Conservation (phyloP, 2,329 filamentous ascomycete species). For the Metarhizium robertsii region DNA sequence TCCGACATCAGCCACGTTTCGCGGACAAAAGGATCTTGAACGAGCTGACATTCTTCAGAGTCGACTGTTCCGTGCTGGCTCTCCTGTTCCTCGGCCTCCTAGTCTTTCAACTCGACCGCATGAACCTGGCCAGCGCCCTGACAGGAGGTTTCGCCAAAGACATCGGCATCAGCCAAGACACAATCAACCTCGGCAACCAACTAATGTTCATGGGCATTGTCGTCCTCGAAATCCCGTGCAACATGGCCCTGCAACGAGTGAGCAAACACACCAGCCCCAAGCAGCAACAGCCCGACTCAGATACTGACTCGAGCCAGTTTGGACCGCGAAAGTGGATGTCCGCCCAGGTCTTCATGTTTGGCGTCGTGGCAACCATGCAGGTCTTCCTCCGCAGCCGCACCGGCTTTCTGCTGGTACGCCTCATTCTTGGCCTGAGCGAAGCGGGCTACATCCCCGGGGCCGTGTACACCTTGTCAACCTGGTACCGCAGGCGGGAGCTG, state of each 20-base stretch:
- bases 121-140: conserved; percentile 38
- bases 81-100: conserved; percentile 39
- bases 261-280: conserved; percentile 3
- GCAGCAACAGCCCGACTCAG: not conserved
- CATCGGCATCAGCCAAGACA: conserved; percentile 33
- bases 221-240: conserved; percentile 41
- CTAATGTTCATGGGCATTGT: conserved; percentile 43
- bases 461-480: conserved; percentile 53
- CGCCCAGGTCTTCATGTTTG: conserved; percentile 37
- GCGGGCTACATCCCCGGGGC: conserved; percentile 32
- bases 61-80: conserved; percentile 24
- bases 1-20: too few species aligned
- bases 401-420: conserved; percentile 29
- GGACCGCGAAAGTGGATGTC: conserved; percentile 40
- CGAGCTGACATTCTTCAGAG: not conserved
- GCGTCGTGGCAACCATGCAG: conserved; percentile 33
- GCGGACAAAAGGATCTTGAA: not conserved
- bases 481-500: conserved; percentile 63
- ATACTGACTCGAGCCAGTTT: conserved; percentile 17
- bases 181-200: conserved; percentile 43
- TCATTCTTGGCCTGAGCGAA: conserved; percentile 26
- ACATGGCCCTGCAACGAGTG: conserved; percentile 29
- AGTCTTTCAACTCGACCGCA: conserved; percentile 36
- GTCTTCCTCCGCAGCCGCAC: conserved; percentile 30
- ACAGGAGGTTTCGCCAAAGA: conserved; percentile 36